These are phyloP conservation scores for Iris pallida DNA, from an alignment of 116 monocot genomes.

Conservation along the genomic window DNA sequence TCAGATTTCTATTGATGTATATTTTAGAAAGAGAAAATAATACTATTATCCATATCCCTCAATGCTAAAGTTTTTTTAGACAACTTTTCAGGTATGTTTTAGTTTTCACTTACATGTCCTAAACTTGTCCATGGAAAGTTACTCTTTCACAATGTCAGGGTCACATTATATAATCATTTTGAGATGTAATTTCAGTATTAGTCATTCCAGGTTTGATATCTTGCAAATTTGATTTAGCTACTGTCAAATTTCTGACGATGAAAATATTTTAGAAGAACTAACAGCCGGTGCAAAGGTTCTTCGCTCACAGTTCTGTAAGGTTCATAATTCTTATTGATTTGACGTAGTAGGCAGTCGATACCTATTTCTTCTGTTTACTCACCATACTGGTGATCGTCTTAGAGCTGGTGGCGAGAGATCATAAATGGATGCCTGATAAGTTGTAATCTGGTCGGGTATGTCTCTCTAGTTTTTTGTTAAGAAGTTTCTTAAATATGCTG, in stretches of 20 bases:
- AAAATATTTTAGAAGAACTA: conserved; percentile 37
- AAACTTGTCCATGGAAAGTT: too few relatives aligned
- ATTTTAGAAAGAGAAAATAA: too few relatives aligned
- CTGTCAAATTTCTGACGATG: conserved; percentile 41
- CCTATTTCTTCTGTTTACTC: conserved; percentile 17
- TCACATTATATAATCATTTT: too few relatives aligned
- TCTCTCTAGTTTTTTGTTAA: background rate
- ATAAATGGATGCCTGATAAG: background rate
- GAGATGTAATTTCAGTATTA: background rate
- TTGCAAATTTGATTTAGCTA: conserved; percentile 50
- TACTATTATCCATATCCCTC: too few relatives aligned
- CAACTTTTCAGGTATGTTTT: too few relatives aligned
- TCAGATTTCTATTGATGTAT: too few relatives aligned
- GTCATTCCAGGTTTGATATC: conserved; percentile 1
- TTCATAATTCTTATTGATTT: conserved; percentile 51
- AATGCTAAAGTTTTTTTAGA: too few relatives aligned
- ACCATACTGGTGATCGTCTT: background rate
- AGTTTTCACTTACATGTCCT: too few relatives aligned
- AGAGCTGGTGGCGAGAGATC: background rate
- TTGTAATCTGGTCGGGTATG: conserved; percentile 5
- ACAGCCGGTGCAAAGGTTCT: conserved; percentile 49
- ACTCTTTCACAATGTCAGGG: too few relatives aligned
- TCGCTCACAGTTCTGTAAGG: conserved; percentile 43
- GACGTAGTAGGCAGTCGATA: conserved; percentile 23
- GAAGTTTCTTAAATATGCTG: background rate